Percentiles rank a stretch among this genome's conserved stretches.
Evolutionary conservation across 495 filamentous ascomycete genomes (phyloP).

Genomic region (Neurospora pannonica): DNA sequence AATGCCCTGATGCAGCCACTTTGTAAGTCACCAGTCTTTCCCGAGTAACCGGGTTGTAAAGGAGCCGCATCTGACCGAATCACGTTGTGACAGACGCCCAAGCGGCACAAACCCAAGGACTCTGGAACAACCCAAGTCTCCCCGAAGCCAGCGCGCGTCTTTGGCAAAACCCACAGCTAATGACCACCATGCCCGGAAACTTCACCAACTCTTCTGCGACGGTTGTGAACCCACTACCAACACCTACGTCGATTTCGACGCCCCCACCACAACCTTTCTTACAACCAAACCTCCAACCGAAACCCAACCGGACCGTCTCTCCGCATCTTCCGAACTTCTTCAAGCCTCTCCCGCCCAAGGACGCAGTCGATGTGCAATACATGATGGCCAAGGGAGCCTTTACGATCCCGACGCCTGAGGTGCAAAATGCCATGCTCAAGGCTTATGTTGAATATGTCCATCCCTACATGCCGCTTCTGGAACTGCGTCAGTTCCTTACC

Average conservation of each 20-base stretch:
- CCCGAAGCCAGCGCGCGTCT: neutral
- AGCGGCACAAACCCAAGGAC: neutral
- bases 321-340: conserved; percentile 57
- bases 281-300: neutral
- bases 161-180: neutral
- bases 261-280: neutral
- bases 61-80: neutral
- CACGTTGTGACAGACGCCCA: neutral
- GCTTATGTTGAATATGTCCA: conserved; percentile 77
- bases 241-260: neutral
- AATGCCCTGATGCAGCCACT: neutral
- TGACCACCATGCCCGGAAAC: neutral
- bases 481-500: conserved; percentile 62
- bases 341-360: conserved; percentile 56
- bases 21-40: neutral
- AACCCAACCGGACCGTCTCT: conserved; percentile 14
- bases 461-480: conserved; percentile 81
- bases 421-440: conserved; percentile 66
- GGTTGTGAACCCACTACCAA: conserved; percentile 1
- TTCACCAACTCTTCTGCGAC: conserved; percentile 17
- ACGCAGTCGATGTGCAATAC: conserved; percentile 63
- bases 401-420: conserved; percentile 50
- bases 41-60: neutral
- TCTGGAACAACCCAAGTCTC: neutral
- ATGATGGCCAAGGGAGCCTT: conserved; percentile 67